Base-by-base conservation (phyloP, 2,329 filamentous ascomycete species). In the Fusarium sp. region DNA sequence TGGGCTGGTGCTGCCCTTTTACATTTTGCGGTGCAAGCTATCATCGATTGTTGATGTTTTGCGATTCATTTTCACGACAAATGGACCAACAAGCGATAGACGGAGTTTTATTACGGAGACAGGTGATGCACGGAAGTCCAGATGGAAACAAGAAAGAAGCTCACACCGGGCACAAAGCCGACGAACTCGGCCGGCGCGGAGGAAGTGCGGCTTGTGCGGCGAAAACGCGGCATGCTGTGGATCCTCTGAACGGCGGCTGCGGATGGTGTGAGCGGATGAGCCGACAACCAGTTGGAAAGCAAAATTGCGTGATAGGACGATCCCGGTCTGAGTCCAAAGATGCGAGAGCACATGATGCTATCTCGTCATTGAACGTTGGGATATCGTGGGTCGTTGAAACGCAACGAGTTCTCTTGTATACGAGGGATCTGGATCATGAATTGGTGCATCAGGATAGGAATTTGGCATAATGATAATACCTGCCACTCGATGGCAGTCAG, bases 281-380 rank as follows among this genome's bases (percentile, higher is more conserved):
- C 62, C 69, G 55, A 72, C 49, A 42, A 25, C 42, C 54, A 63
- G 45, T 64, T 59, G 63, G 53, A 53, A 56, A 62, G 55, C 51
- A 60, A 64, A 59, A 75, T 75, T 76, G 73, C 72, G 73, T 73
- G 73, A 74, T 75, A 53, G 57, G 55, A 63, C 70, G 44, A 65
- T 71, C 72, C 54, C 34, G 63, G 59, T 47, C 54, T 53, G 24
- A 71, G 61, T 42, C 38, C 30, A 63, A 69, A 63, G 50, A 70
- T 30, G 44, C 47, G 51, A 61, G 68, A 58, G 54, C 69, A 63
- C 53, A 66, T 50, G 53, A 50, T 53, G 42, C 46, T 29, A 52
- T 58, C 52, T 55, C 32, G 42, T 27, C 58, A 59, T 72, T 56
- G 34, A 30, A 20, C 27, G 50, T 61, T 63, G 60, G 45, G 63